Percentiles rank a stretch among this genome's conserved stretches.
Conservation (phyloP, 306 rosid species). For the Dryas octopetala region DNA sequence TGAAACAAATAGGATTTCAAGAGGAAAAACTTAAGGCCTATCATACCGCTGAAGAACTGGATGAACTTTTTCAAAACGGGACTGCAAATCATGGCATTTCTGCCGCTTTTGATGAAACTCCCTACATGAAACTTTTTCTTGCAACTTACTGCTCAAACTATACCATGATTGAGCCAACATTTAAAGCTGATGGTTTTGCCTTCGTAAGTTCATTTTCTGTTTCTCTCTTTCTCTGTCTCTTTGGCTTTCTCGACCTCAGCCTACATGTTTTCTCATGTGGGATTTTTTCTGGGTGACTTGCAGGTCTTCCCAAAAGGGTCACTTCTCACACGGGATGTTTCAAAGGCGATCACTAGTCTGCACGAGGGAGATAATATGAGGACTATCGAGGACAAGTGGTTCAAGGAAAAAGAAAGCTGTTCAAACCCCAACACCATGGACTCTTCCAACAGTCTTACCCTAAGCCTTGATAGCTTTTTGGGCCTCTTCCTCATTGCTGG, state of each 20-base stretch:
- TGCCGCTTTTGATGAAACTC: constrained; percentile 58
- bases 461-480: constrained; percentile 51
- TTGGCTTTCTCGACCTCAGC: neutral
- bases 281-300: neutral
- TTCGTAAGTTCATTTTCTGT: constrained; percentile 44
- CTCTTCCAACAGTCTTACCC: constrained; percentile 39
- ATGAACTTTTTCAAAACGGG: constrained; percentile 38
- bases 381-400: constrained; percentile 48
- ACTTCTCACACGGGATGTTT: constrained; percentile 1
- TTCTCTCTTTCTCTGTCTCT: neutral
- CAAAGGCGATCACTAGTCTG: constrained; percentile 8
- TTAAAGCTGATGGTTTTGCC: constrained; percentile 56
- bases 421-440: constrained; percentile 17
- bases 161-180: constrained; percentile 45
- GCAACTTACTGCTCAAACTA: constrained; percentile 45
- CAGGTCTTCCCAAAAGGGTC: constrained; percentile 7
- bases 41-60: constrained; percentile 26
- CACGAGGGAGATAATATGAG: constrained; percentile 49
- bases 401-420: constrained; percentile 19
- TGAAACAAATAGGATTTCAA: constrained; percentile 36
- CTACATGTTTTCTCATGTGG: neutral
- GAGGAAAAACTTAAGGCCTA: constrained; percentile 29
- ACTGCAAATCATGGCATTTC: constrained; percentile 48
- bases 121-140: constrained; percentile 44
- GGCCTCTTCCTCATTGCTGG: constrained; percentile 55